Evolutionary conservation across 768 basidiomycete species (phyloP), one percentile per base, ranked within the genome.

Genomic region (Agaricus blazei): DNA sequence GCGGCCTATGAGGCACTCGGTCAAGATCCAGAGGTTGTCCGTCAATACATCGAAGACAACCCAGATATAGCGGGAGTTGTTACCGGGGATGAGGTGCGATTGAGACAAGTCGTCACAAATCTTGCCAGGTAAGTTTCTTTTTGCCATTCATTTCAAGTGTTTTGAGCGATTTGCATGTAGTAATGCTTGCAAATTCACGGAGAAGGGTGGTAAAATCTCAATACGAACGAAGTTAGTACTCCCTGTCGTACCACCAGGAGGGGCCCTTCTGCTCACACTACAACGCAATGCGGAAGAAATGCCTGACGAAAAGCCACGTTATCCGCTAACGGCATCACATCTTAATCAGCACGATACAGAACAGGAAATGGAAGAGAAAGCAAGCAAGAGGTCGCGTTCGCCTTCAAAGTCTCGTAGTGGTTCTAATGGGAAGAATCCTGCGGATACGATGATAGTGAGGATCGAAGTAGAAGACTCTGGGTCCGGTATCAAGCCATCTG

Each of bases 401-500:
- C 23, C 7, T 23, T 52, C 54, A 34, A 34, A 34, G 5, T 34
- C 11, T 29, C 41, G 31, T 44, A 56, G 31, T 12, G 34, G 26
- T 49, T 19, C 29, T 14, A 45, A 26, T 14, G 12, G 19, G 11
- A 34, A 34, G 41, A 36, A 29, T 37, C 48, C 64, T 4, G 58
- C 79, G 54, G 86, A 89, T 59, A 72, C 72, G 65, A 87, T 90
- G 56, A 85, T 90, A 50, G 88, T 94, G n/a, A 77, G 92, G 54
- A 87, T 93, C 28, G 91, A 93, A 65, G 81, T 94, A 3, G 78
- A 80, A 3, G 91, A 93, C 69, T 92, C 90, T 0, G 87, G 77
- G 3, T 74, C 67, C 64, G 79, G 79, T 3, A 79, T 81, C 51
- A 73, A 72, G 56, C 65, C 67, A 4, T 61, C 67, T 38, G 91